These are phyloP conservation scores for Phialophora tarda DNA, from an alignment of 2,329 filamentous ascomycete species.

Conservation along the genomic window DNA sequence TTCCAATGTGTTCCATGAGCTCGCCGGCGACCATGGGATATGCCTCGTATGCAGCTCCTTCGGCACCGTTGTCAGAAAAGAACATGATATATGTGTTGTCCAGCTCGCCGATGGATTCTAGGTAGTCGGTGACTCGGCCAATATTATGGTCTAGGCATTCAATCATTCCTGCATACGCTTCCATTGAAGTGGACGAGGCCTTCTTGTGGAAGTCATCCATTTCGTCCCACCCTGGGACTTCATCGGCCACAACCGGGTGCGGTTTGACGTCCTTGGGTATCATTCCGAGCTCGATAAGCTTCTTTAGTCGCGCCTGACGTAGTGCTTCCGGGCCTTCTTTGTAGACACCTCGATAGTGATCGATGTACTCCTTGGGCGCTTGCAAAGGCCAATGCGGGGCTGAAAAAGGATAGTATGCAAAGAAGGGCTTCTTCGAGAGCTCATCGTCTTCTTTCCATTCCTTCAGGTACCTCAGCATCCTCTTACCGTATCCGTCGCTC, in stretches of 20 bases:
- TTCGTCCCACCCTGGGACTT: conserved; percentile 51
- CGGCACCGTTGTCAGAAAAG: conserved; percentile 58
- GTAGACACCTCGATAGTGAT: conserved; percentile 57
- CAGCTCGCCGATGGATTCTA: conserved; percentile 54
- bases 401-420: conserved; percentile 56
- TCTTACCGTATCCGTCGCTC: conserved; percentile 59
- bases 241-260: conserved; percentile 52
- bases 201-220: conserved; percentile 48
- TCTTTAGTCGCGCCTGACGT: conserved; percentile 51
- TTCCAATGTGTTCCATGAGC: conserved; percentile 51
- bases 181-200: conserved; percentile 55
- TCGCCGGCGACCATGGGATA: conserved; percentile 51
- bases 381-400: conserved; percentile 62
- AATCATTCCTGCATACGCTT: conserved; percentile 59
- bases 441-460: conserved; percentile 53
- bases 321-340: conserved; percentile 58
- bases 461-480: conserved; percentile 58
- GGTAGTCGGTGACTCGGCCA: conserved; percentile 54
- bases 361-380: conserved; percentile 53
- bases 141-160: conserved; percentile 55
- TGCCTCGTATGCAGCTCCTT: conserved; percentile 55
- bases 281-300: conserved; percentile 54
- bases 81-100: conserved; percentile 59
- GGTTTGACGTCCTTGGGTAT: conserved; percentile 51
- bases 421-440: conserved; percentile 53